Conservation (phyloP, 2,329 filamentous ascomycete species). For the Aspergillus neotritici region DNA sequence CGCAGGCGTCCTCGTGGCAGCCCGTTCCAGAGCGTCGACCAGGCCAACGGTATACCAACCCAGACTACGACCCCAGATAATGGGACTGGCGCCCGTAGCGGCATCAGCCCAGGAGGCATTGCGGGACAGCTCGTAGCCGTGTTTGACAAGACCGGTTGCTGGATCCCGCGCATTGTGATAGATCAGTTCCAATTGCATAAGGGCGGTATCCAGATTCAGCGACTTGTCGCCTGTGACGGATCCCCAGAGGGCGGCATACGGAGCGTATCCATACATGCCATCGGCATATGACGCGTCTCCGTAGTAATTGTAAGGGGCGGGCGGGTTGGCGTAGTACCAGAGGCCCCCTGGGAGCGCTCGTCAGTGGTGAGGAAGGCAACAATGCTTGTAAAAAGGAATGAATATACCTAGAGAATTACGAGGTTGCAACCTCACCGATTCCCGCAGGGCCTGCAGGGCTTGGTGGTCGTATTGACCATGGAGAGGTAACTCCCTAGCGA, state of each 20-base stretch:
- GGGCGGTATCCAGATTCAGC: not conserved
- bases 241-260: not conserved
- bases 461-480: not conserved
- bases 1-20: not conserved
- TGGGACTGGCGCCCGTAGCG: not conserved
- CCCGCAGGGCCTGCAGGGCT: not conserved
- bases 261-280: constrained; percentile 1
- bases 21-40: not conserved
- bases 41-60: not conserved
- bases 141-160: not conserved
- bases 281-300: not conserved
- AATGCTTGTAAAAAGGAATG: too few species aligned
- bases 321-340: not conserved
- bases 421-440: not conserved
- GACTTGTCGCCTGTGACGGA: not conserved
- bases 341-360: not conserved
- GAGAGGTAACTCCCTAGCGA: not conserved
- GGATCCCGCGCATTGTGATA: not conserved
- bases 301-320: not conserved
- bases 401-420: not conserved
- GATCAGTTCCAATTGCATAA: not conserved
- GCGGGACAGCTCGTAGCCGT: not conserved
- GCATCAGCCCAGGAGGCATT: not conserved
- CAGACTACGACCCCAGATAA: constrained; percentile 1
- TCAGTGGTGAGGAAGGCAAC: too few species aligned